Base-by-base conservation (phyloP, 148 eudicot species). In the Rhododendron ferrugineum region DNA sequence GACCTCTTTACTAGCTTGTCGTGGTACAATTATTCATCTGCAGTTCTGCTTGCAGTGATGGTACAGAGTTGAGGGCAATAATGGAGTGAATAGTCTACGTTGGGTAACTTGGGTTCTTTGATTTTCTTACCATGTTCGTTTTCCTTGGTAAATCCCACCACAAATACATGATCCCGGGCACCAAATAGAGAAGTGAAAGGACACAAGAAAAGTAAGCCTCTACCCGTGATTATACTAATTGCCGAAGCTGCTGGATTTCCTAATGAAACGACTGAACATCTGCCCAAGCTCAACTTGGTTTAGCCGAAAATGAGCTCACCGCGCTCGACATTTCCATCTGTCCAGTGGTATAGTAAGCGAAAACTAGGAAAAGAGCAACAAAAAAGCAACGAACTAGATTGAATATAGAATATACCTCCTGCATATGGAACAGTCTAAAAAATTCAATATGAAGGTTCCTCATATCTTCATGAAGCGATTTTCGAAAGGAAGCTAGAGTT, bases 361-460 rank as follows among this genome's bases (percentile, higher is more conserved):
- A 80, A 79, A 44, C 49, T 52, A 62, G 6, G 54, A 28, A 70
- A 34, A 64, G 62, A 82, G 62, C 32, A n/a, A 50, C 37, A 74
- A 30, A n/a, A 70, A 30, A 30, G 4, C 46, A 18, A 60, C n/a
- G 42, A 50, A 62, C 44, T 47, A 18, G 60, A 11, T 28, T 7
- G 22, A 32, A 64, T 8, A 73, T 74, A 82, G 23, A 75, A 20
- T 54, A 76, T 88, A 97, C 99, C 98, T 97, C 98, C 89, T 95
- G 99, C 94, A 97, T 89, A 85, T 95, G 98, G 60, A 91, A 93
- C 85, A 94, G 99, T 79, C 99, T 95, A 80, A 97, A 85, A 80
- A 97, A 86, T 93, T 97, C 99, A 50, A 97, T 90, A 84, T 95
- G 99, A 84, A 95, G 99, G 85, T 95, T 97, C 81, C 98, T 91